Base-by-base conservation (phyloP, 805 yeast genomes). In the Candida boleticola region DNA sequence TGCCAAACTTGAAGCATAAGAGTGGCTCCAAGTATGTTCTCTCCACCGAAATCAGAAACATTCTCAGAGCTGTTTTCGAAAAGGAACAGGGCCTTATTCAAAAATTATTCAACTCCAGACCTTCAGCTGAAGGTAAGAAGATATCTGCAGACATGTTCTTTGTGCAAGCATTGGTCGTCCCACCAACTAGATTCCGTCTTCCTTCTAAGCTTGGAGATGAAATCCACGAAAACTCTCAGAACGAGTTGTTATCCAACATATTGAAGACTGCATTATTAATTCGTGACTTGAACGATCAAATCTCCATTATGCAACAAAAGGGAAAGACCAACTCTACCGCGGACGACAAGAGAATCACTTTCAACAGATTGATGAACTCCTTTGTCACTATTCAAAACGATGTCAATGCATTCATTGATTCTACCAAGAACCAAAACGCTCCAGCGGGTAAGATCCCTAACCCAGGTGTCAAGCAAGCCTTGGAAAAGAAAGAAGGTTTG, bases 121-220 rank as follows among this genome's bases (percentile, higher is more conserved):
- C 97, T 19, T 70, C 73, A 27, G 57, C 60, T 20, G 71, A 74
- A 7, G 55, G 66, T 3, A 16, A 19, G 7, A 16, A 31, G 22
- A 73, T 76, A 3, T 61, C 62, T 32, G 85, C 96, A 16, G 97
- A 92, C 57, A 77, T 88, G 74, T 93, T 95, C 63, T 95, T 93
- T 71, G 76, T 89, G 53, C 90, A 88, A 52, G 82, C 89, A 3
- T 70, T 93, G 44, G 83, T 89, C 31, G 98, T 95, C 30, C 99
- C 99, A 29, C 90, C 99, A 39, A 95, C 98, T 2, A 77, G 98
- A 63, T 93, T 93, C 74, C 80, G 99, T 63, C 76, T 90, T 52
- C 99, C 99, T n/a, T 84, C 96, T 13, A 90, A 90, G 64, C 73
- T 93, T 45, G 99, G 99, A 43, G 99, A 93, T 43, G 97, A 89